Base-by-base conservation (phyloP, 139 green algal genomes). In the Spirogloea muscicola region DNA sequence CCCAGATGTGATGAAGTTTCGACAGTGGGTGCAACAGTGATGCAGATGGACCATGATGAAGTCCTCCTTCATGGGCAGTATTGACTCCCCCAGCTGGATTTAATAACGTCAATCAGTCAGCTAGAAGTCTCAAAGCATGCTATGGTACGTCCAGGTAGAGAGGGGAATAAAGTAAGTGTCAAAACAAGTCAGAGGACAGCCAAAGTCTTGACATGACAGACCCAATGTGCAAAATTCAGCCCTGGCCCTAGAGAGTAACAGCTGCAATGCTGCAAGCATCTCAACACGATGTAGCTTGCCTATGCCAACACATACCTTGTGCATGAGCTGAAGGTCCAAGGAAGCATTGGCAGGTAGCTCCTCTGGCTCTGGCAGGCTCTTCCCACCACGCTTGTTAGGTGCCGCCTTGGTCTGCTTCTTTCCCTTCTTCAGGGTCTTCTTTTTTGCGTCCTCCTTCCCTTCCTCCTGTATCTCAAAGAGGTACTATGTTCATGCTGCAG, bases 31-130 rank as follows among this genome's bases (percentile, higher is more conserved):
- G 87, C 94, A 99, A 46, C 86, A 85, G 78, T 93, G 89, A 57
- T 89, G 87, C 67, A 99, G 77, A 84, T 99, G 92, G 33, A 93
- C 93, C 59, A 99, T 90, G 61, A 99, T 97, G 84, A 99, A 98
- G 84, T 99, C 94, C 57, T 97, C 90, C 66, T 90, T 90, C 91
- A 97, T 97, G 72, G 84, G 86, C 38, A 88, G 81, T 36, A 97
- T 92, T 40, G 86, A 84, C 59, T 96, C 88, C 0, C 90, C 90
- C 58, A 99, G 83, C 77, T 79, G 72, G 34, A 75, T n/a, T n/a
- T n/a, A n/a, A n/a, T n/a, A n/a, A n/a, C n/a, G n/a, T n/a, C n/a
- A n/a, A n/a, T n/a, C n/a, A n/a, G n/a, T n/a, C n/a, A n/a, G n/a
- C n/a, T n/a, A n/a, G n/a, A n/a, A n/a, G n/a, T n/a, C n/a, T n/a